Conservation (phyloP, 2,329 filamentous ascomycete species). For the Ambrosiella beaveri region DNA sequence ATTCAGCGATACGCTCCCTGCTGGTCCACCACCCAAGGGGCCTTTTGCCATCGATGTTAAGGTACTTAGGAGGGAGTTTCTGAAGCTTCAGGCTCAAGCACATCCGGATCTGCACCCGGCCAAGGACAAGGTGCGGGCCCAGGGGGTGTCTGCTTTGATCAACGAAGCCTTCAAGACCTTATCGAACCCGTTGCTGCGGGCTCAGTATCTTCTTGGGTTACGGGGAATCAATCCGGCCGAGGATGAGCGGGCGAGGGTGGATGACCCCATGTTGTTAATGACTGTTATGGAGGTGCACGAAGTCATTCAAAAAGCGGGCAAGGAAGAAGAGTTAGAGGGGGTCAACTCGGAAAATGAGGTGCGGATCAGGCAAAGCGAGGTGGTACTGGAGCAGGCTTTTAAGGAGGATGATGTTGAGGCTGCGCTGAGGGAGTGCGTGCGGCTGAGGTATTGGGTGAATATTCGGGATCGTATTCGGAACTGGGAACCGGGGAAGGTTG, state of each 20-base stretch:
- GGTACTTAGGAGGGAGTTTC: constrained; percentile 66
- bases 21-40: constrained; percentile 60
- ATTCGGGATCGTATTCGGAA: constrained; percentile 62
- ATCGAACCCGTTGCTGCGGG: constrained; percentile 56
- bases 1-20: constrained; percentile 64
- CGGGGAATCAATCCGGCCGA: constrained; percentile 60
- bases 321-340: constrained; percentile 44
- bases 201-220: constrained; percentile 71
- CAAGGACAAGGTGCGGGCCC: constrained; percentile 39
- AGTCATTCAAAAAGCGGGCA: constrained; percentile 51
- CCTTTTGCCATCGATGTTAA: constrained; percentile 57
- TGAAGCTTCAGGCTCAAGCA: constrained; percentile 59
- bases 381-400: constrained; percentile 46
- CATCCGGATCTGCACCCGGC: constrained; percentile 54
- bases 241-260: constrained; percentile 58
- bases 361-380: constrained; percentile 47
- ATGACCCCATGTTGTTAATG: constrained; percentile 53
- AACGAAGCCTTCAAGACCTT: constrained; percentile 88
- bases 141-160: constrained; percentile 63
- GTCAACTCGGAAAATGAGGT: constrained; percentile 49
- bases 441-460: constrained; percentile 79
- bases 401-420: constrained; percentile 42
- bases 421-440: constrained; percentile 57
- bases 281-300: constrained; percentile 67
- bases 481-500: constrained; percentile 63